Evolutionary conservation across 2,329 filamentous ascomycete genomes (phyloP).

Genomic region (Pseudogymnoascus sp.): DNA sequence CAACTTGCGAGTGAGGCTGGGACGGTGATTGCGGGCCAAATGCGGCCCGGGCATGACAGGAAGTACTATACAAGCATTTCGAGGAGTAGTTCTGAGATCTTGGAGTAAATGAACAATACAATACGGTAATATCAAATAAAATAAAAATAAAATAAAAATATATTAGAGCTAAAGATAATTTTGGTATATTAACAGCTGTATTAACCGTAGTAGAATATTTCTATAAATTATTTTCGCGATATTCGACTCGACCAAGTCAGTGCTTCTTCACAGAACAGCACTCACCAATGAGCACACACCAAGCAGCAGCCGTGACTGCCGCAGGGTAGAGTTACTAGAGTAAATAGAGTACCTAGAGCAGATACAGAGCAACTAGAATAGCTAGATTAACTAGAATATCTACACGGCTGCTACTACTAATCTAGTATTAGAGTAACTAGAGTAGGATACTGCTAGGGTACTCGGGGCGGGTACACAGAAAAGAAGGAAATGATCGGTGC

Average conservation of each 20-base stretch:
- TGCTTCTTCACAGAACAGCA: neutral
- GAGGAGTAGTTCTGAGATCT: neutral
- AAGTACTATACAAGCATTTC: neutral
- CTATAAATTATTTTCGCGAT: neutral
- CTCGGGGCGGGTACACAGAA: neutral
- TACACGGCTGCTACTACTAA: neutral
- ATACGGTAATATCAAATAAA: neutral
- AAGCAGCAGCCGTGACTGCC: conserved; percentile 7
- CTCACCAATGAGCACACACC: neutral
- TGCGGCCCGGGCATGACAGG: neutral
- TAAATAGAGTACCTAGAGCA: neutral
- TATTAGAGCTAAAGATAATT: neutral
- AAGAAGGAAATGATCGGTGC: conserved; percentile 8
- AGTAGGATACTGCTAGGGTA: too few relatives aligned
- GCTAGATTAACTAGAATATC: too few relatives aligned
- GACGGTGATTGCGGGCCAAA: neutral
- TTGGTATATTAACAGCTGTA: neutral
- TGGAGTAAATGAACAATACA: neutral
- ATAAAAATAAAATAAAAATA: neutral
- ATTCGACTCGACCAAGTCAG: neutral
- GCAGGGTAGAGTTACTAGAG: neutral
- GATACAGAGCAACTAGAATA: too few relatives aligned
- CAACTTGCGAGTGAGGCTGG: neutral
- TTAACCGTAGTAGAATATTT: neutral
- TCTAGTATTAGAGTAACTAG: neutral